Conservation (phyloP, 1,284 basidiomycete species). For the Irpex lacteus region DNA sequence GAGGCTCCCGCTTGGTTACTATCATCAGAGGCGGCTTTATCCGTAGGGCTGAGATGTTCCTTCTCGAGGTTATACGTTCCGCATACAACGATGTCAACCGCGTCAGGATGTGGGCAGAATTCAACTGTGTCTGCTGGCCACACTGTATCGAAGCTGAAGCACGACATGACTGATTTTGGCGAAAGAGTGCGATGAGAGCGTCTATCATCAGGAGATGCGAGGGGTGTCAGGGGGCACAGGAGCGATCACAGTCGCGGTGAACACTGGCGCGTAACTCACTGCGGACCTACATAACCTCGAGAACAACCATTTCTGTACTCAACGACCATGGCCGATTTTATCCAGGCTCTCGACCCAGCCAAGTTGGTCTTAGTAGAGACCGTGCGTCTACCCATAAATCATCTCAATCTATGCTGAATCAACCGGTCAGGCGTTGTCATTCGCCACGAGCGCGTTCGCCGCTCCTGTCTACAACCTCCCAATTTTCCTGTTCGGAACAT, state of each 20-base stretch:
- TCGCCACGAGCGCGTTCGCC: slow-evolving; percentile 54
- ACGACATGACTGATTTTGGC: slow-evolving; percentile 3
- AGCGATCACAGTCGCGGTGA: background rate
- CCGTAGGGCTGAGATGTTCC: slow-evolving; percentile 15
- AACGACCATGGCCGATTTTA: slow-evolving; percentile 57
- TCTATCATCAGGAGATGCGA: background rate
- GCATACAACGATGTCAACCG: slow-evolving; percentile 71
- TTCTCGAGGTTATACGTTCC: slow-evolving; percentile 85
- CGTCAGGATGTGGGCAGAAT: slow-evolving; percentile 72
- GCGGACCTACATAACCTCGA: background rate
- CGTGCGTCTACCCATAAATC: slow-evolving; percentile 34
- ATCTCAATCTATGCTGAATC: slow-evolving; percentile 7
- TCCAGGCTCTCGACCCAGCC: slow-evolving; percentile 66
- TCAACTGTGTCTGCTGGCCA: slow-evolving; percentile 90
- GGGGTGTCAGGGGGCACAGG: background rate
- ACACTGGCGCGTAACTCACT: too few species aligned
- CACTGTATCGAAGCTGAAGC: slow-evolving; percentile 39
- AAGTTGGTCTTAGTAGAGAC: slow-evolving; percentile 65
- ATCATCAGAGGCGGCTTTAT: slow-evolving; percentile 12
- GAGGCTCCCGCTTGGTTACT: slow-evolving; percentile 8
- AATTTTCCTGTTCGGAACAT: slow-evolving; percentile 71
- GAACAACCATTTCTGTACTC: background rate
- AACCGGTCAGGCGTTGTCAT: slow-evolving; percentile 47
- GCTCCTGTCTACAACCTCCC: slow-evolving; percentile 70
- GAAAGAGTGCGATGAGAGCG: background rate